phyloP scores from a whole-genome alignment of 768 basidiomycete genomes.

The Mycena galericulata region DNA sequence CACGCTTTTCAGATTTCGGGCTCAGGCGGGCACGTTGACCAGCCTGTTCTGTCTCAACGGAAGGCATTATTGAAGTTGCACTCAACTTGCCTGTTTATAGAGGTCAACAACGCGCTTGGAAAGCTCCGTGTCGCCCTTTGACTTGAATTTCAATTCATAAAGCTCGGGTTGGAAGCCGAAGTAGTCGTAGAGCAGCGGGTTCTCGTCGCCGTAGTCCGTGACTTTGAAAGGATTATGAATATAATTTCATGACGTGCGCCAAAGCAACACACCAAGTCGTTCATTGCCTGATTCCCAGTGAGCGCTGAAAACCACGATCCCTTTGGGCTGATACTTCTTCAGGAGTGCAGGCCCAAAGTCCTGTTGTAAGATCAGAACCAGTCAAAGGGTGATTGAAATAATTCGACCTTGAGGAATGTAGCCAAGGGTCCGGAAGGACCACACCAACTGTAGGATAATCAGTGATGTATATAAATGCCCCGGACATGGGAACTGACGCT shows the following conservation, averaged over 20 bases:
- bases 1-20: slow-evolving; percentile 64
- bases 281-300: slow-evolving; percentile 81
- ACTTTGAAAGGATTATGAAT: slow-evolving; percentile 55
- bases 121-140: slow-evolving; percentile 69
- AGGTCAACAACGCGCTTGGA: slow-evolving; percentile 70
- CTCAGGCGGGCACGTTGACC: slow-evolving; percentile 66
- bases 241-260: not conserved
- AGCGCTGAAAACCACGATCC: slow-evolving; percentile 85
- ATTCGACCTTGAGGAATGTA: slow-evolving; percentile 63
- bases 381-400: not conserved
- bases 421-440: slow-evolving; percentile 58
- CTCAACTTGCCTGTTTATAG: slow-evolving; percentile 59
- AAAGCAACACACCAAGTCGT: slow-evolving; percentile 60
- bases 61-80: not conserved
- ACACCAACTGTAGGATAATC: not conserved
- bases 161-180: slow-evolving; percentile 69
- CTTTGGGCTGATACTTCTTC: slow-evolving; percentile 80
- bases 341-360: slow-evolving; percentile 74
- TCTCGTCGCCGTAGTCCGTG: slow-evolving; percentile 81
- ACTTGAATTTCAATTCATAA: slow-evolving; percentile 76
- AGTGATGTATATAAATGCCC: not conserved
- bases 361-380: not conserved
- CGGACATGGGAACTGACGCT: slow-evolving; percentile 33
- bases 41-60: slow-evolving; percentile 49
- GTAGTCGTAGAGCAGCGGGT: slow-evolving; percentile 82